Conservation (phyloP, 306 rosid genomes). For the Alnus glutinosa region DNA sequence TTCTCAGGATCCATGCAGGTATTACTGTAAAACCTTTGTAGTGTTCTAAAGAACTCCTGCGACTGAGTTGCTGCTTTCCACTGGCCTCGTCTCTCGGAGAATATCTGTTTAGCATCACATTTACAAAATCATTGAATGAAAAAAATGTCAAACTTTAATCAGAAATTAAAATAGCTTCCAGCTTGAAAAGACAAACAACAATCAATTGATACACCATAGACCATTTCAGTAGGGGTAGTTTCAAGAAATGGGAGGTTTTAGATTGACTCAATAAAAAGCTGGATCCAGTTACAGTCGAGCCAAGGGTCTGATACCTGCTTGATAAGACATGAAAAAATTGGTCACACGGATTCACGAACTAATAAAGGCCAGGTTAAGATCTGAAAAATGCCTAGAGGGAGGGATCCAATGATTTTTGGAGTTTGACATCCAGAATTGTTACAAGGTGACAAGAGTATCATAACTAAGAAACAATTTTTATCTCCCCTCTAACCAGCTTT, state of each 20-base stretch:
- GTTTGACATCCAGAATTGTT: not conserved
- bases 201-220: not conserved
- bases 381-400: not conserved
- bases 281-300: not conserved
- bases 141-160: slow-evolving; percentile 6
- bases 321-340: not conserved
- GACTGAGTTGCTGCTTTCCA: slow-evolving; percentile 97
- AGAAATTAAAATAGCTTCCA: slow-evolving; percentile 9
- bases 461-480: not conserved
- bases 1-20: slow-evolving; percentile 74
- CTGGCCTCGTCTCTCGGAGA: slow-evolving; percentile 91
- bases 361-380: not conserved
- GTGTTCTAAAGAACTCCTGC: slow-evolving; percentile 78
- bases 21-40: slow-evolving; percentile 89
- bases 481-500: not conserved
- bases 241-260: slow-evolving; percentile 13
- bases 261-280: slow-evolving; percentile 19
- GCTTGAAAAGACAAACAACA: slow-evolving; percentile 17
- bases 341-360: not conserved
- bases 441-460: not conserved
- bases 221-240: not conserved
- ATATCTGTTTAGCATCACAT: slow-evolving; percentile 59
- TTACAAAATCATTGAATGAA: slow-evolving; percentile 11
- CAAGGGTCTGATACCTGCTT: not conserved
- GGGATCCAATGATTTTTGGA: not conserved